Percentiles rank a stretch among this genome's conserved stretches.
phyloP scores from a whole-genome alignment of 305 asterid genomes.

The Solanum hybrid region DNA sequence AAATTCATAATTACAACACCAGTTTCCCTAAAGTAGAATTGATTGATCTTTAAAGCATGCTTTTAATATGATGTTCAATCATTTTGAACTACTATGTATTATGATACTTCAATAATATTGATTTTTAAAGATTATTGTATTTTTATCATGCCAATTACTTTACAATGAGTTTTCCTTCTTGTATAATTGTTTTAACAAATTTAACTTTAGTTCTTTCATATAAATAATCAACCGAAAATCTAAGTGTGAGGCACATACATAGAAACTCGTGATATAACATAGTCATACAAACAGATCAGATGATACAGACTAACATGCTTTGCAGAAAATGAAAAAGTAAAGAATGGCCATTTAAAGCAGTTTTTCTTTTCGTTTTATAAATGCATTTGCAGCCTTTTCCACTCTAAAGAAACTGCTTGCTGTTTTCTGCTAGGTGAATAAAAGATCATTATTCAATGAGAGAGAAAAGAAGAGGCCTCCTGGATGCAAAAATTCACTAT shows the following conservation, averaged over 20 bases:
- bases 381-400: not conserved
- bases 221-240: not conserved
- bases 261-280: not conserved
- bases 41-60: not conserved
- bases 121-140: not conserved
- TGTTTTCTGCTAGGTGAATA: not conserved
- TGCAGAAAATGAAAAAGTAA: not conserved
- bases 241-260: not conserved
- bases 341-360: not conserved
- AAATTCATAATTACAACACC: not conserved
- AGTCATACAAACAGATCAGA: not conserved
- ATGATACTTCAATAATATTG: not conserved
- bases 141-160: not conserved
- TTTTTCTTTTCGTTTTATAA: not conserved
- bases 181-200: not conserved
- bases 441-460: not conserved
- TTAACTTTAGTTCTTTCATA: not conserved
- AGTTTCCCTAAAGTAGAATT: not conserved
- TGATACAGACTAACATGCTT: not conserved
- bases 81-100: not conserved
- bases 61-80: not conserved
- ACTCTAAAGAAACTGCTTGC: not conserved
- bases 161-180: not conserved
- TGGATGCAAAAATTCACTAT: not conserved
- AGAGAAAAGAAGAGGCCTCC: not conserved